phyloP scores from a whole-genome alignment of 371 early-diverging fungal species.

The Haplosporangium sp. region DNA sequence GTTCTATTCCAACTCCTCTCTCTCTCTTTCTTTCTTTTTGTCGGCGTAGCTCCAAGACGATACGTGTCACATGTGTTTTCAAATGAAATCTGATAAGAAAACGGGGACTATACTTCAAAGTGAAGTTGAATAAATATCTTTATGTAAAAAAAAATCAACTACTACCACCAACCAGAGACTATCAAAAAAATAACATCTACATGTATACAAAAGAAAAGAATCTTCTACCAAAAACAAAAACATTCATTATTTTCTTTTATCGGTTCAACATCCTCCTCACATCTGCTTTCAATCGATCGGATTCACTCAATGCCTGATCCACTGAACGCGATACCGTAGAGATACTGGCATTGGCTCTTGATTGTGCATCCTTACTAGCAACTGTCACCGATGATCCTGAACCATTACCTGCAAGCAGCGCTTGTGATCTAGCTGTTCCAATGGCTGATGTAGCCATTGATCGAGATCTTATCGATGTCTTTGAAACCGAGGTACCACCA shows the following conservation, averaged over 20 bases:
- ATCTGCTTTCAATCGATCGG: slow-evolving; percentile 48
- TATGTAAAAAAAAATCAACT: no score
- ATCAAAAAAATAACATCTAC: no score
- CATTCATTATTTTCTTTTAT: neutral
- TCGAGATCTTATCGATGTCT: slow-evolving; percentile 35
- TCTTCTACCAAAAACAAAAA: neutral
- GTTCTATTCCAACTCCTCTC: no score
- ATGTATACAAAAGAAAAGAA: neutral
- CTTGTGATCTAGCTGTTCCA: slow-evolving; percentile 42
- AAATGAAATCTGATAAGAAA: no score
- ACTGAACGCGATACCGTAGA: slow-evolving; percentile 33
- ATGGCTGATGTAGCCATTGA: slow-evolving; percentile 48
- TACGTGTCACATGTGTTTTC: no score
- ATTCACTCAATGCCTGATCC: slow-evolving; percentile 46
- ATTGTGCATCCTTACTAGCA: slow-evolving; percentile 46
- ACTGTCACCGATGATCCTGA: slow-evolving; percentile 21
- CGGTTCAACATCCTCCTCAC: slow-evolving; percentile 52
- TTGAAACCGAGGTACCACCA: slow-evolving; percentile 34
- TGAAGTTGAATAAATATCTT: no score
- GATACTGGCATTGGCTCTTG: slow-evolving; percentile 42
- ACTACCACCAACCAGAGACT: no score
- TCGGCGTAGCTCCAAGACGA: no score
- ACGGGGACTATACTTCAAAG: no score
- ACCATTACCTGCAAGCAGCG: slow-evolving; percentile 23
- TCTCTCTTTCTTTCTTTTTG: no score